phyloP scores from a whole-genome alignment of 148 eudicot genomes.

The Vaccinium corymbosum region DNA sequence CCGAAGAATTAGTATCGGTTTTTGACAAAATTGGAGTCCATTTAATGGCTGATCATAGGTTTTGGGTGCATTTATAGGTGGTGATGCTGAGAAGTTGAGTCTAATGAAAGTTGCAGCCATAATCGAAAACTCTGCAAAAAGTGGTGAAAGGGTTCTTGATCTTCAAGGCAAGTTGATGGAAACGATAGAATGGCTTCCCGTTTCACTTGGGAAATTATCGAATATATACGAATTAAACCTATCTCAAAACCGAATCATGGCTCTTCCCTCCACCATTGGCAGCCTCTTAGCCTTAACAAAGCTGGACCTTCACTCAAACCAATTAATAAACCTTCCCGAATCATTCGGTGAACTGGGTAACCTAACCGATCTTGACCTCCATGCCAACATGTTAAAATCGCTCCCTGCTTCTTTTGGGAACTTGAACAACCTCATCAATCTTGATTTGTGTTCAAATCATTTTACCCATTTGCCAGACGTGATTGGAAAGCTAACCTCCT shows the following conservation, averaged over 20 bases:
- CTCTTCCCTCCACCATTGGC: slow-evolving; percentile 53
- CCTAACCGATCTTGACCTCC: slow-evolving; percentile 52
- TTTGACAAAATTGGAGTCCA: neutral
- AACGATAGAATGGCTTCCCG: slow-evolving; percentile 67
- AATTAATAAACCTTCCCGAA: slow-evolving; percentile 63
- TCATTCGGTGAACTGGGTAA: slow-evolving; percentile 50
- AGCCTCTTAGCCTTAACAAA: slow-evolving; percentile 40
- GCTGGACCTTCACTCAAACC: slow-evolving; percentile 59
- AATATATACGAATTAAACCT: slow-evolving; percentile 42
- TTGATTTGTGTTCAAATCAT: slow-evolving; percentile 59
- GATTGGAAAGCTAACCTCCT: slow-evolving; percentile 45
- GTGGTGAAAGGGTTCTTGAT: slow-evolving; percentile 40
- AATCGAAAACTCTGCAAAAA: slow-evolving; percentile 44
- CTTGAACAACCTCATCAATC: slow-evolving; percentile 32
- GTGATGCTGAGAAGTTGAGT: slow-evolving; percentile 37
- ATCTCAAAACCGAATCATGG: slow-evolving; percentile 56
- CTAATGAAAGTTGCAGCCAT: slow-evolving; percentile 50
- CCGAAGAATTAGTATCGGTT: neutral
- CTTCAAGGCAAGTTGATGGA: slow-evolving; percentile 52
- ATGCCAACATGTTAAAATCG: slow-evolving; percentile 50
- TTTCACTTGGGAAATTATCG: slow-evolving; percentile 51
- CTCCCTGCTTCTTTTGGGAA: slow-evolving; percentile 54
- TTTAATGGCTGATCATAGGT: neutral
- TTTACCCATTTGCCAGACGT: slow-evolving; percentile 47
- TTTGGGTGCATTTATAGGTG: slow-evolving; percentile 29